Percentiles rank a stretch among this genome's conserved stretches.
phyloP scores from a whole-genome alignment of 495 filamentous ascomycete species.

The Alectoria sarmentosa region DNA sequence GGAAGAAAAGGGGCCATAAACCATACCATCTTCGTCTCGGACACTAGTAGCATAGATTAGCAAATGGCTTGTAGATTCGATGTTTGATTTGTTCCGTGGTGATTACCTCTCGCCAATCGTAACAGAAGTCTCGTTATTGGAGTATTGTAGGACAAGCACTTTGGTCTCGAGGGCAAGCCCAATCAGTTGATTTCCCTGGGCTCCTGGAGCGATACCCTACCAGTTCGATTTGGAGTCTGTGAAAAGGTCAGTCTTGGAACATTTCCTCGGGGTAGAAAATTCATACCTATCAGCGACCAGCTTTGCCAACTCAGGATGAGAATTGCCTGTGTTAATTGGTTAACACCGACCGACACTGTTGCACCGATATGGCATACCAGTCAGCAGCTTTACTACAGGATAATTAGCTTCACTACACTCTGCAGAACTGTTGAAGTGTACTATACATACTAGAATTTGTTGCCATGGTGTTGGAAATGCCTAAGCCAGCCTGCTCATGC shows the following conservation, averaged over 20 bases:
- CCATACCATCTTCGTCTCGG: constrained; percentile 2
- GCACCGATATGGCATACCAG: neutral
- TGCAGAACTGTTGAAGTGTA: no score
- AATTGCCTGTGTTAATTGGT: constrained; percentile 48
- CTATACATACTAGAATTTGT: neutral
- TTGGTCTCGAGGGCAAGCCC: constrained; percentile 40
- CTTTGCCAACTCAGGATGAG: constrained; percentile 84
- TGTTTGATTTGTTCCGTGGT: neutral
- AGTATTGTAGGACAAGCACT: constrained; percentile 91
- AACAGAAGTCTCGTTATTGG: constrained; percentile 95
- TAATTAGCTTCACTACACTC: neutral
- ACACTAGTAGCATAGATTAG: neutral
- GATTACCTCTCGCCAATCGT: constrained; percentile 85
- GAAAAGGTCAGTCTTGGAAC: constrained; percentile 16
- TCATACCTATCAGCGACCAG: constrained; percentile 81
- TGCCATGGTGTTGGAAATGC: neutral
- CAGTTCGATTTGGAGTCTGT: constrained; percentile 78
- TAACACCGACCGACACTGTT: neutral
- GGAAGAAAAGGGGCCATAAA: neutral
- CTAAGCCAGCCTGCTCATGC: neutral
- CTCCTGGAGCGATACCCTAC: neutral
- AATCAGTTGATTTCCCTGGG: neutral
- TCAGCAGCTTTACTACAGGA: neutral
- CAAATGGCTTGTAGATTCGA: neutral
- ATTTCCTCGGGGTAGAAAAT: neutral